Conservation (phyloP, 1,284 basidiomycete species). For the Singerocomus inundabilis region DNA sequence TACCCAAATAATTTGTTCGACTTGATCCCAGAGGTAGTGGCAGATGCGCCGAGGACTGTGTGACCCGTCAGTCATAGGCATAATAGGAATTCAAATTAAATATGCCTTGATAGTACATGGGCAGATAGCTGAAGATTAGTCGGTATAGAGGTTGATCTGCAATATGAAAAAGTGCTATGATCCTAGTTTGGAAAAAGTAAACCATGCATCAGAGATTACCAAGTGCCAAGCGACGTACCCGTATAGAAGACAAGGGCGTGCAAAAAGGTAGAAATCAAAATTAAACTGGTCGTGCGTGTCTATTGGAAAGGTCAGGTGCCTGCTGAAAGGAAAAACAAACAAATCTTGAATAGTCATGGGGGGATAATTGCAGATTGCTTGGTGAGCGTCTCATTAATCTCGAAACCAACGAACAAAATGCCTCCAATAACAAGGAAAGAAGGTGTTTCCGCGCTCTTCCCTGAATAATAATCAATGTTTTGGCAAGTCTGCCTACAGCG, state of each 20-base stretch:
- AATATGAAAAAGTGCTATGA: conserved; percentile 23
- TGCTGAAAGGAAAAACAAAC: background rate
- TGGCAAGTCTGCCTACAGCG: background rate
- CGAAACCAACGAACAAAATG: conserved; percentile 39
- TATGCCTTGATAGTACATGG: conserved; percentile 32
- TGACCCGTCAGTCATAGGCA: conserved; percentile 20
- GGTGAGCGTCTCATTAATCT: conserved; percentile 47
- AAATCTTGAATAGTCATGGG: conserved; percentile 42
- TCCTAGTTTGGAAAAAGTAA: conserved; percentile 13
- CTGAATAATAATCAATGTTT: conserved; percentile 14
- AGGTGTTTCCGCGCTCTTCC: conserved; percentile 42
- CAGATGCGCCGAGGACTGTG: conserved; percentile 43
- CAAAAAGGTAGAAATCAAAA: conserved; percentile 40
- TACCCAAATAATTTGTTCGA: conserved; percentile 5
- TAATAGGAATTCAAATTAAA: background rate
- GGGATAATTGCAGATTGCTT: conserved; percentile 53
- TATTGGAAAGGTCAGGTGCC: conserved; percentile 9
- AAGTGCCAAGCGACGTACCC: conserved; percentile 12
- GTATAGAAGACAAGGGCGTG: conserved; percentile 43
- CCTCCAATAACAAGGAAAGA: conserved; percentile 48
- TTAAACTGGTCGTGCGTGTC: conserved; percentile 44
- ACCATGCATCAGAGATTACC: background rate
- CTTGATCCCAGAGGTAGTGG: conserved; percentile 43
- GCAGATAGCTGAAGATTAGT: conserved; percentile 27
- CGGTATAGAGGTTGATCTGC: background rate